Conservation (phyloP, 208 protist genomes). For the Chromosphaera perkinsii region DNA sequence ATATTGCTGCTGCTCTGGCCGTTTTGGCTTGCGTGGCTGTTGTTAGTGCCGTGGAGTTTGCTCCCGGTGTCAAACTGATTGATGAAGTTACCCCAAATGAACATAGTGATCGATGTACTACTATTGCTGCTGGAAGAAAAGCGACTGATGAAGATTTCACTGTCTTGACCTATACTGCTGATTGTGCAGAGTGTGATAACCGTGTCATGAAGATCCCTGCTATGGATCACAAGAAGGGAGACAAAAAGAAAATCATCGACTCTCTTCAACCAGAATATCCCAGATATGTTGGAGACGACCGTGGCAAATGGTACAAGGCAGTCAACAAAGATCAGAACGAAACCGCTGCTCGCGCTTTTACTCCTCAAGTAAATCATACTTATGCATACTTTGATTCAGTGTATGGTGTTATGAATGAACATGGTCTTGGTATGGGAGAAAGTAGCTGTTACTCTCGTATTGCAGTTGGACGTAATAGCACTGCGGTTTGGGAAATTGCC, state of each 20-base stretch:
- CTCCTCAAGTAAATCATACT: constrained; percentile 22
- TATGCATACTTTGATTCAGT: constrained; percentile 14
- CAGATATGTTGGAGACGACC: not conserved
- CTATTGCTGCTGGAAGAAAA: not conserved
- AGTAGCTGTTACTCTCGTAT: not conserved
- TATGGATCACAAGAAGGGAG: not conserved
- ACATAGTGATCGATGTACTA: too few species aligned
- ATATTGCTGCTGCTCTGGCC: too few species aligned
- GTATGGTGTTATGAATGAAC: constrained; percentile 19
- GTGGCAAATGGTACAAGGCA: not conserved
- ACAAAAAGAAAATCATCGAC: not conserved
- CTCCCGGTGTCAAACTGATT: too few species aligned
- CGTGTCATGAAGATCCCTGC: not conserved
- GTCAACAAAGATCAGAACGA: too few species aligned
- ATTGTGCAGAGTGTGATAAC: not conserved
- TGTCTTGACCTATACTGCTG: not conserved
- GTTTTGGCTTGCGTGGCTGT: too few species aligned
- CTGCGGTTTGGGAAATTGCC: constrained; percentile 36
- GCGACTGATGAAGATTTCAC: not conserved
- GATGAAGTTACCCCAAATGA: too few species aligned
- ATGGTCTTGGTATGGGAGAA: constrained; percentile 12
- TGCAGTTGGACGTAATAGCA: not conserved
- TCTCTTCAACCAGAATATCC: not conserved
- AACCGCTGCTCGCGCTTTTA: not conserved
- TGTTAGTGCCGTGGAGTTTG: too few species aligned